Evolutionary conservation across 2,329 filamentous ascomycete species (phyloP).

Genomic region (Cladophialophora bantiana): DNA sequence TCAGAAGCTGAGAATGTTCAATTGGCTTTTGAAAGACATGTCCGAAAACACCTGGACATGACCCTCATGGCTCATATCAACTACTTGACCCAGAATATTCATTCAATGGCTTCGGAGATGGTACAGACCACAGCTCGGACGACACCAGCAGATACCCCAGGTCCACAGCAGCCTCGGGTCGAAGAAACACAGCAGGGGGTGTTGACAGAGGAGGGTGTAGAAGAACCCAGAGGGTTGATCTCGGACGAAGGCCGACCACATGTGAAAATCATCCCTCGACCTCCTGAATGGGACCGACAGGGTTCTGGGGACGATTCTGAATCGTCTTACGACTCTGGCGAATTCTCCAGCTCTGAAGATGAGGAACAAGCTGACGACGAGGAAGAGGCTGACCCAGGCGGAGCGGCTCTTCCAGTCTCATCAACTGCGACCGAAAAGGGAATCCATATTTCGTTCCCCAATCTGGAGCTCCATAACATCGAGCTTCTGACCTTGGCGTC

Average conservation of each 20-base stretch:
- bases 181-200: not conserved
- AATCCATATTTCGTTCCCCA: slow-evolving; percentile 80
- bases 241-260: slow-evolving; percentile 62
- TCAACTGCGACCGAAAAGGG: slow-evolving; percentile 52
- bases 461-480: slow-evolving; percentile 76
- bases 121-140: not conserved
- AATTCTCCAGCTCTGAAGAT: slow-evolving; percentile 50
- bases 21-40: slow-evolving; percentile 68
- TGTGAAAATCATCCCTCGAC: slow-evolving; percentile 74
- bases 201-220: not conserved
- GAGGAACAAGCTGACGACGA: slow-evolving; percentile 49
- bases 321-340: slow-evolving; percentile 52
- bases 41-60: slow-evolving; percentile 63
- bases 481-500: slow-evolving; percentile 74
- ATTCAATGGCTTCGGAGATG: slow-evolving; percentile 67
- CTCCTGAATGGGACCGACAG: slow-evolving; percentile 72
- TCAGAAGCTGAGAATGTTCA: slow-evolving; percentile 69
- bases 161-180: not conserved
- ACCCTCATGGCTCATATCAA: slow-evolving; percentile 77
- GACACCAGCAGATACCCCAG: not conserved
- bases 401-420: slow-evolving; percentile 44
- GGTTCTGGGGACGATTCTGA: slow-evolving; percentile 48
- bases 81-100: slow-evolving; percentile 74
- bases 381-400: slow-evolving; percentile 52
- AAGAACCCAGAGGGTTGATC: slow-evolving; percentile 15